These are phyloP conservation scores for Papiliotrema nemorosa DNA, from an alignment of 1,284 basidiomycete genomes.

Conservation along the genomic window DNA sequence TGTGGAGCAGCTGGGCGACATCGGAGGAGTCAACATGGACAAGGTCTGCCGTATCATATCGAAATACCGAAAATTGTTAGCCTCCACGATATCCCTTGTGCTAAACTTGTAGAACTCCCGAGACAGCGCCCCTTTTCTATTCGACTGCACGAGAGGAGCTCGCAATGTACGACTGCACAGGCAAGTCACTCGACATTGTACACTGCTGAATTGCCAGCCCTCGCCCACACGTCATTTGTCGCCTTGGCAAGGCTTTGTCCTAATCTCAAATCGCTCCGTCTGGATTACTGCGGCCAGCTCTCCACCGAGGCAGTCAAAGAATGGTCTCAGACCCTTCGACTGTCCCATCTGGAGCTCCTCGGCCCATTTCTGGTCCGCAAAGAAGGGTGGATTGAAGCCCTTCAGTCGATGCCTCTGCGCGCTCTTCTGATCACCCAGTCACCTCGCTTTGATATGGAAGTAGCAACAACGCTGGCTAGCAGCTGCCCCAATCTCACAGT, in stretches of 20 bases:
- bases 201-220: conserved; percentile 54
- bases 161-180: conserved; percentile 84
- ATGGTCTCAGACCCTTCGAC: conserved; percentile 65
- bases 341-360: conserved; percentile 73
- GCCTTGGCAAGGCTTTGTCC: conserved; percentile 75
- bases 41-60: conserved; percentile 79
- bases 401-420: conserved; percentile 59
- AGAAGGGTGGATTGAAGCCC: conserved; percentile 72
- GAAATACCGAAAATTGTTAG: conserved; percentile 79
- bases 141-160: conserved; percentile 65
- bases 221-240: conserved; percentile 63
- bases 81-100: conserved; percentile 19
- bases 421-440: conserved; percentile 82
- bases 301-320: conserved; percentile 63
- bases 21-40: conserved; percentile 74
- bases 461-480: conserved; percentile 62
- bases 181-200: conserved; percentile 53
- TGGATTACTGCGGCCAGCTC: conserved; percentile 85
- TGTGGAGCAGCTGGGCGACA: conserved; percentile 83
- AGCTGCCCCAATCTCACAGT: conserved; percentile 63
- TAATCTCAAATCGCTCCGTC: conserved; percentile 66
- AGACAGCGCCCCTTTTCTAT: conserved; percentile 82
- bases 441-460: conserved; percentile 78
- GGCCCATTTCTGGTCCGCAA: conserved; percentile 83
- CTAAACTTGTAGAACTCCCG: conserved; percentile 57